Evolutionary conservation across 768 basidiomycete genomes (phyloP).

Genomic region (Neoboletus brunneissimus): DNA sequence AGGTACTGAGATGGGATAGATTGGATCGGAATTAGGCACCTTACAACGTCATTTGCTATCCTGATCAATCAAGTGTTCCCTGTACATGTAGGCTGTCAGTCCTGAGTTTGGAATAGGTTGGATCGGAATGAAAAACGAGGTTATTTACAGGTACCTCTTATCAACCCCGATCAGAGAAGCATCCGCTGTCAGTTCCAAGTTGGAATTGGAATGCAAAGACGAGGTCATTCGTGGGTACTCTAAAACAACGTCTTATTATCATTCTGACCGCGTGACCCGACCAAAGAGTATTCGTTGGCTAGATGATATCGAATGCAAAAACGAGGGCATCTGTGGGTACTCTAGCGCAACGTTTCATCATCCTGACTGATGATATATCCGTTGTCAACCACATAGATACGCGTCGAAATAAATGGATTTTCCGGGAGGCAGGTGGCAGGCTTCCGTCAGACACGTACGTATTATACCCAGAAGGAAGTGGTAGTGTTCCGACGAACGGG

Average conservation of each 20-base stretch:
- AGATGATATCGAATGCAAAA: no score
- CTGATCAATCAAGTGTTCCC: background rate
- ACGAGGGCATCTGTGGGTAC: background rate
- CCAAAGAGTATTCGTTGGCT: no score
- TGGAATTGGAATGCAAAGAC: no score
- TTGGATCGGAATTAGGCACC: background rate
- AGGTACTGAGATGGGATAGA: background rate
- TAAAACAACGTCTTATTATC: no score
- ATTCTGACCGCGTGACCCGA: no score
- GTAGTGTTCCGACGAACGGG: no score
- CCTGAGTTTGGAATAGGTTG: background rate
- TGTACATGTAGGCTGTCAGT: background rate
- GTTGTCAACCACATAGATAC: background rate
- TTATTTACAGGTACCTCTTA: no score
- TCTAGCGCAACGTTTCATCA: background rate
- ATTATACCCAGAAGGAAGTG: background rate
- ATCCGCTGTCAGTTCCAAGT: no score
- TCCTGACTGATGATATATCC: background rate
- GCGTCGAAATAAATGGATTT: background rate
- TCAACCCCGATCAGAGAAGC: no score
- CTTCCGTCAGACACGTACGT: background rate
- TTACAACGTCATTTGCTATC: no score
- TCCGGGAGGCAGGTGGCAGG: background rate
- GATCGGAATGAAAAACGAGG: no score
- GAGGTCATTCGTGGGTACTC: background rate